Base-by-base conservation (phyloP, 352 stramenopile species). In the Aphanomyces astaci region DNA sequence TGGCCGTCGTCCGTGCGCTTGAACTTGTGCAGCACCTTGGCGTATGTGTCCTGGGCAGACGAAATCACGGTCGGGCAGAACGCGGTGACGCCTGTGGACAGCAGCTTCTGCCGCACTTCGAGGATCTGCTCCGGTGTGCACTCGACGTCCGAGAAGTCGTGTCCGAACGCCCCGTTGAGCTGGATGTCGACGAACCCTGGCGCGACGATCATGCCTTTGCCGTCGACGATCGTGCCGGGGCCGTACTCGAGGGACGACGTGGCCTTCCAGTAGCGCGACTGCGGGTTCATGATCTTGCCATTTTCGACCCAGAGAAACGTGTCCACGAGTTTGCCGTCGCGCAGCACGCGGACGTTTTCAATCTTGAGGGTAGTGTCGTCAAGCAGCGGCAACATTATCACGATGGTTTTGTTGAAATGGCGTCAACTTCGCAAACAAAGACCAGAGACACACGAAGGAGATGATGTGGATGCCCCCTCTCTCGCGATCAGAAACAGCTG, bases 31-130 rank as follows among this genome's bases (percentile, higher is more conserved):
- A 94, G 62, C 2, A 94, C 69, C 27, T 70, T 32, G 31, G 69
- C 53, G 76, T 96, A 96, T 24, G 82, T 81, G 1, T 83, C 67
- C 17, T 73, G 69, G 0, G 68, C 72, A 3, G 81, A 94, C n/a
- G 84, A 92, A 17, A 96, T 87, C 60, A 97, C 76, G 15, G 90
- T 97, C n/a, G 89, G 89, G 68, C 86, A 96, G 68, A 95, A 95
- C 25, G 77, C 79, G 4, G 87, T 96, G 40, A 94, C 86, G 19
- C 89, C 90, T 24, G 77, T 84, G 24, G 75, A 53, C 24, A 89
- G 72, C n/a, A 95, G 73, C 3, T 66, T 59, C 36, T 79, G 72
- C 19, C 74, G 69, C n/a, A 90, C 79, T 11, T 77, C 69, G 45
- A 79, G 63, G 40, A 92, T 76, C 32, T 85, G 66, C 49, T 77